Evolutionary conservation across 805 yeast genomes (phyloP).

Genomic region (Candida hispaniensis): DNA sequence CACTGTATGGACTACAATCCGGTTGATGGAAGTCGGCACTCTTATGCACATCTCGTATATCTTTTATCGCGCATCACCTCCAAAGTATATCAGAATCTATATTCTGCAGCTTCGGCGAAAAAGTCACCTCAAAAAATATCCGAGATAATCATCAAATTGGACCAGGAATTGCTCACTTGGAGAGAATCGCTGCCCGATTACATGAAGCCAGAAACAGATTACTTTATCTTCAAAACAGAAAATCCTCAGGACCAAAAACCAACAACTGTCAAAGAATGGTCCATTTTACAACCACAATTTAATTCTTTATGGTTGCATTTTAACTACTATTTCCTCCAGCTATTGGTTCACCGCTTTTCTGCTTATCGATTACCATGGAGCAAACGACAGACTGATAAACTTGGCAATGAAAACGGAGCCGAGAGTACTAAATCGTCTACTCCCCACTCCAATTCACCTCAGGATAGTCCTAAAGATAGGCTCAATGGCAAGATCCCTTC

Average conservation of each 20-base stretch:
- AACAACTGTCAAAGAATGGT: too few species aligned
- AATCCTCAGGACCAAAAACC: neutral
- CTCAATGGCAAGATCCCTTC: too few species aligned
- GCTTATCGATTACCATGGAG: slow-evolving; percentile 24
- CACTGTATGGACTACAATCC: slow-evolving; percentile 10
- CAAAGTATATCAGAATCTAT: slow-evolving; percentile 17
- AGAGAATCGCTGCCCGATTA: slow-evolving; percentile 18
- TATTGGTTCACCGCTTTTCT: slow-evolving; percentile 19
- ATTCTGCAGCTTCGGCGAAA: slow-evolving; percentile 18
- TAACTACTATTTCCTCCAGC: slow-evolving; percentile 20
- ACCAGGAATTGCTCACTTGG: slow-evolving; percentile 21
- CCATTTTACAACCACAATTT: slow-evolving; percentile 15
- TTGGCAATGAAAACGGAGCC: slow-evolving; percentile 5
- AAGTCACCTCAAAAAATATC: slow-evolving; percentile 17
- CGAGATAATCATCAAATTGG: slow-evolving; percentile 17
- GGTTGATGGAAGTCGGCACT: slow-evolving; percentile 6
- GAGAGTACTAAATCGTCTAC: slow-evolving; percentile 2
- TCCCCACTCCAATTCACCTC: neutral
- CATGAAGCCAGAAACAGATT: slow-evolving; percentile 18
- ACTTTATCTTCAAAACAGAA: slow-evolving; percentile 5
- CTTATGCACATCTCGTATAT: slow-evolving; percentile 9
- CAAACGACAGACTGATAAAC: slow-evolving; percentile 15
- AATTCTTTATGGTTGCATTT: slow-evolving; percentile 19
- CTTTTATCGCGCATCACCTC: slow-evolving; percentile 14
- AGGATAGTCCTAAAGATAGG: slow-evolving; percentile 1